Evolutionary conservation across 768 basidiomycete genomes (phyloP).

Genomic region (Jaapia argillacea): DNA sequence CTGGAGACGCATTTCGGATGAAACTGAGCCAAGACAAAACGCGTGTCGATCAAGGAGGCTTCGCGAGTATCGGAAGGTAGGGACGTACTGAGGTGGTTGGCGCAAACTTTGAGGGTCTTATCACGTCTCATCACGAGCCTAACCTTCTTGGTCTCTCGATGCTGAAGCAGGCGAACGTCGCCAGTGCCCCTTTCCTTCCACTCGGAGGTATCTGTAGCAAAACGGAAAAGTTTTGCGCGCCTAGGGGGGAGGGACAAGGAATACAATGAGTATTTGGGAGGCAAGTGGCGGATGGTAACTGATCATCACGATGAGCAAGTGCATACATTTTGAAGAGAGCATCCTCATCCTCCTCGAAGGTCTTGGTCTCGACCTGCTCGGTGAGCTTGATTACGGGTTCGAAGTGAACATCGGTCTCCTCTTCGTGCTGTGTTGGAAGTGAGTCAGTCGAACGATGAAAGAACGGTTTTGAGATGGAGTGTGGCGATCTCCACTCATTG

Average conservation of each 20-base stretch:
- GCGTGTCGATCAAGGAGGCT: neutral
- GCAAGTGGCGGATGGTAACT: conserved; percentile 14
- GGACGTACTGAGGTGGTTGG: conserved; percentile 83
- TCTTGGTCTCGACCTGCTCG: conserved; percentile 92
- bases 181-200: conserved; percentile 99
- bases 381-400: conserved; percentile 97
- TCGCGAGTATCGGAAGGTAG: neutral
- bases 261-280: conserved; percentile 9
- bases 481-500: too few species aligned
- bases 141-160: conserved; percentile 86
- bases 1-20: conserved; percentile 85
- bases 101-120: conserved; percentile 99
- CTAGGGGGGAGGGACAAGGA: conserved; percentile 41
- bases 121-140: conserved; percentile 98
- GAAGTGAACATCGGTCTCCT: conserved; percentile 84
- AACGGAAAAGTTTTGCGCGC: conserved; percentile 98
- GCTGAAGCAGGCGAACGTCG: conserved; percentile 84
- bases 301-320: conserved; percentile 4
- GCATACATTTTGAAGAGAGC: conserved; percentile 93
- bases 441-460: conserved; percentile 9
- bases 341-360: conserved; percentile 89
- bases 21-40: conserved; percentile 41
- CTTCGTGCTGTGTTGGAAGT: conserved; percentile 32
- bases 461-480: conserved; percentile 6
- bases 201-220: conserved; percentile 65